Evolutionary conservation across 345 rosid genomes (phyloP), one percentile per base, ranked within the genome.

Genomic region (Moringa oleifera): DNA sequence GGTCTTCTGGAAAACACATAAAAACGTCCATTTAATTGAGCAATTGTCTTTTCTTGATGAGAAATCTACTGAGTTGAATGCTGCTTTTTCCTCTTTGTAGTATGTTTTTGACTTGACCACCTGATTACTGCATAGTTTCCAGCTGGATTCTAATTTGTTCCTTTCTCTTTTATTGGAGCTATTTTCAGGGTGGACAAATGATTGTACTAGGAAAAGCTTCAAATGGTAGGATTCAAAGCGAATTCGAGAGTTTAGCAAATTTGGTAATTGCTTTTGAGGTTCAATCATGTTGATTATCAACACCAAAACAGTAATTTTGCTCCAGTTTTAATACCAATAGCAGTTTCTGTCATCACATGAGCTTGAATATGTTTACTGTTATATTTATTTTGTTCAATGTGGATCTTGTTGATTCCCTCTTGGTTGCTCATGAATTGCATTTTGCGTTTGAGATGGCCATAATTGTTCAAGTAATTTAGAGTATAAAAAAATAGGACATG

Each of bases 141-240:
- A 22, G 22, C 23, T 20, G 23, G 57, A 23, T 25, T 56, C 59
- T 0, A 25, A 56, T 25, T 9, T 24, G 1, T 61, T 55, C 6
- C 33, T 22, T 28, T 25, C 8, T 68, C 17, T 55, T 21, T 9
- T 6, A 4, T 17, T 58, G 53, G 55, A 36, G 20, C 58, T 24
- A 15, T 59, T 58, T 61, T 50, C 66, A 83, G 88, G 85, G 88
- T 31, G 88, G 88, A 37, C 88, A 83, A 70, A 67, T 83, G 77
- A 53, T 83, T 75, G 67, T 83, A 55, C 76, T 83, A 20, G 88
- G 85, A 59, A 83, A 75, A 60, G 81, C 85, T 62, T 68, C 81
- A 58, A 79, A 77, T 69, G 64, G 19, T 52, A 79, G 79, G 10
- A 76, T 83, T 58, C 78, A 80, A 55, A 61, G 37, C 25, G 78